Conservation (phyloP, 106 monocot species). For the Dendrobium catenatum region DNA sequence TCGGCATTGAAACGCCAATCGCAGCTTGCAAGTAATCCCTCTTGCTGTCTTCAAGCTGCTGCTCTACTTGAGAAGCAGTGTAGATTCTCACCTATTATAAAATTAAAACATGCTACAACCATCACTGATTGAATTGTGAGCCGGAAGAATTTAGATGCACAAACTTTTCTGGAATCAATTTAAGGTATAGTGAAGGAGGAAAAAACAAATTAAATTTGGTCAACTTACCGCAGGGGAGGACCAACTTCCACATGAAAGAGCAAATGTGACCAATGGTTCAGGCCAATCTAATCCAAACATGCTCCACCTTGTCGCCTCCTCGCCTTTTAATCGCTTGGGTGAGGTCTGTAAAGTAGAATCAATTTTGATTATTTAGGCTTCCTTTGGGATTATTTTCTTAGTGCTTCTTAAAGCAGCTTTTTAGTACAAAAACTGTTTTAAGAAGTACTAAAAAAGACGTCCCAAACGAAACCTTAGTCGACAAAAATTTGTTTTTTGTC, state of each 20-base stretch:
- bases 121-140: too few relatives aligned
- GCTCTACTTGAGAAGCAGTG: conserved; percentile 71
- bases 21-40: conserved; percentile 85
- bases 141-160: too few relatives aligned
- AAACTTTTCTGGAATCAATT: too few relatives aligned
- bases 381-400: too few relatives aligned
- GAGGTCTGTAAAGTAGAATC: conserved; percentile 22
- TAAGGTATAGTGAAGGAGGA: too few relatives aligned
- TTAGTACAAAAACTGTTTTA: too few relatives aligned
- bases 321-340: conserved; percentile 36
- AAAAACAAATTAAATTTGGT: not conserved
- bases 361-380: not conserved
- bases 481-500: too few relatives aligned
- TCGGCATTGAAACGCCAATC: conserved; percentile 45
- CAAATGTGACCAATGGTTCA: conserved; percentile 88
- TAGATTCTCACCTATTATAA: conserved; percentile 77
- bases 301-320: conserved; percentile 39
- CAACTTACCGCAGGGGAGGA: conserved; percentile 89
- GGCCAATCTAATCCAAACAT: conserved; percentile 88
- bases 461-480: too few relatives aligned
- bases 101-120: not conserved
- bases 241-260: conserved; percentile 98
- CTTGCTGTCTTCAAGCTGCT: conserved; percentile 72
- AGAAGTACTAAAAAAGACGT: too few relatives aligned
- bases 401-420: too few relatives aligned